A percentile compares a stretch with the other conserved stretches of the same genome.
Conservation (phyloP, 1,139 yeast species). For the Suzukiozyma palmioleophila region DNA sequence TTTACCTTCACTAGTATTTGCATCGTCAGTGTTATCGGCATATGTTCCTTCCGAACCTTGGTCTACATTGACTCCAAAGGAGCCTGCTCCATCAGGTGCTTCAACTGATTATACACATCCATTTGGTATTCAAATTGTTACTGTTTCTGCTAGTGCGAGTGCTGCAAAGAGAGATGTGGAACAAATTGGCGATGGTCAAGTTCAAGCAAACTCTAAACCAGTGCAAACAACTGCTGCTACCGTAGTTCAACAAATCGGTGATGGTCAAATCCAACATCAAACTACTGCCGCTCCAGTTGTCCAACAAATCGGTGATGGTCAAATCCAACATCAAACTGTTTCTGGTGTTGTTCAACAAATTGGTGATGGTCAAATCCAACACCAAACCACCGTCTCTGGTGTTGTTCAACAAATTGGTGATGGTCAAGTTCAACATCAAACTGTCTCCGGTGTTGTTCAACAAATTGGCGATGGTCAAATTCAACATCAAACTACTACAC, state of each 20-base stretch:
- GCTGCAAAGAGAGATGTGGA: conserved; percentile 28
- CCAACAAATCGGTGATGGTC: conserved; percentile 58
- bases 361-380: conserved; percentile 38
- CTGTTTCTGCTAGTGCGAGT: conserved; percentile 27
- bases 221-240: conserved; percentile 14
- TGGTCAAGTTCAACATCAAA: conserved; percentile 33
- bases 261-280: conserved; percentile 42
- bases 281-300: conserved; percentile 16
- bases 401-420: conserved; percentile 31
- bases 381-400: conserved; percentile 26
- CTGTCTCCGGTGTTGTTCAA: conserved; percentile 22
- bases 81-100: conserved; percentile 52
- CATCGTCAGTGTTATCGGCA: conserved; percentile 55
- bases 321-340: conserved; percentile 52
- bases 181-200: conserved; percentile 29
- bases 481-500: conserved; percentile 32
- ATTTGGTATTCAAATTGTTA: conserved; percentile 69
- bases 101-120: conserved; percentile 54
- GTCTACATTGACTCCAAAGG: conserved; percentile 65
- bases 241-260: conserved; percentile 36
- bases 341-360: conserved; percentile 34
- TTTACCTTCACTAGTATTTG: conserved; percentile 20
- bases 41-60: conserved; percentile 68
- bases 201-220: conserved; percentile 22
- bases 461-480: conserved; percentile 40